Percentiles rank a stretch among this genome's conserved stretches.
Evolutionary conservation across 2,329 filamentous ascomycete species (phyloP).

Genomic region (Xylariaceae sp.): DNA sequence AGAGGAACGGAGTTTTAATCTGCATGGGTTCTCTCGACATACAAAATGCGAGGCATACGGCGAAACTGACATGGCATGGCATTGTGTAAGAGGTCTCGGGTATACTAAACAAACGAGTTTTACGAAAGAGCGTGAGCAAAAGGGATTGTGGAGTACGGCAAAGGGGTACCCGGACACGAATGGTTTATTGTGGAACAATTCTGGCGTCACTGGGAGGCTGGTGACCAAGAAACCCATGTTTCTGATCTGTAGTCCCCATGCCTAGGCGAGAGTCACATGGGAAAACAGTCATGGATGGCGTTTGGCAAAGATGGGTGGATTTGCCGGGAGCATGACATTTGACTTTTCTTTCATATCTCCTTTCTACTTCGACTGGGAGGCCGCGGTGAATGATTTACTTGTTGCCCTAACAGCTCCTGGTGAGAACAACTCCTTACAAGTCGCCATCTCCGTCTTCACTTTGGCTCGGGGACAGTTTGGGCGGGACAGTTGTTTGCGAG

Average conservation of each 20-base stretch:
- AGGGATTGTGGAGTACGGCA: slow-evolving; percentile 35
- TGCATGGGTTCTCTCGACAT: slow-evolving; percentile 28
- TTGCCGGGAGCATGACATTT: slow-evolving; percentile 35
- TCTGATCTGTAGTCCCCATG: slow-evolving; percentile 24
- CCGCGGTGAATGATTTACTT: slow-evolving; percentile 33
- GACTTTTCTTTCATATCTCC: slow-evolving; percentile 29
- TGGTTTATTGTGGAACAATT: slow-evolving; percentile 37
- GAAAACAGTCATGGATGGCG: slow-evolving; percentile 39
- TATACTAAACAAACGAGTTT: slow-evolving; percentile 41
- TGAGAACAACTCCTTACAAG: slow-evolving; percentile 35
- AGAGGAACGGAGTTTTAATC: slow-evolving; percentile 28
- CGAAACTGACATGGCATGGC: slow-evolving; percentile 33
- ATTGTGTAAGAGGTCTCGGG: slow-evolving; percentile 32
- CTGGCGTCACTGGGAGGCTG: slow-evolving; percentile 30
- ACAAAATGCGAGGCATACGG: slow-evolving; percentile 34
- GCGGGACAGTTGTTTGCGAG: slow-evolving; percentile 38
- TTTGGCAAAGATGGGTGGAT: slow-evolving; percentile 40
- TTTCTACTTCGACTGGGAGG: slow-evolving; percentile 19
- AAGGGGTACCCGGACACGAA: slow-evolving; percentile 40
- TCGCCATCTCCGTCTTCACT: slow-evolving; percentile 31
- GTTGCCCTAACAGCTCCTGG: slow-evolving; percentile 33
- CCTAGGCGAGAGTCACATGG: slow-evolving; percentile 33
- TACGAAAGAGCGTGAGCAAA: slow-evolving; percentile 29
- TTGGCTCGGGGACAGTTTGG: slow-evolving; percentile 32
- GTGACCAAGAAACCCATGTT: slow-evolving; percentile 23